Conservation (phyloP, 2,329 filamentous ascomycete genomes). For the Calonectria naviculata region DNA sequence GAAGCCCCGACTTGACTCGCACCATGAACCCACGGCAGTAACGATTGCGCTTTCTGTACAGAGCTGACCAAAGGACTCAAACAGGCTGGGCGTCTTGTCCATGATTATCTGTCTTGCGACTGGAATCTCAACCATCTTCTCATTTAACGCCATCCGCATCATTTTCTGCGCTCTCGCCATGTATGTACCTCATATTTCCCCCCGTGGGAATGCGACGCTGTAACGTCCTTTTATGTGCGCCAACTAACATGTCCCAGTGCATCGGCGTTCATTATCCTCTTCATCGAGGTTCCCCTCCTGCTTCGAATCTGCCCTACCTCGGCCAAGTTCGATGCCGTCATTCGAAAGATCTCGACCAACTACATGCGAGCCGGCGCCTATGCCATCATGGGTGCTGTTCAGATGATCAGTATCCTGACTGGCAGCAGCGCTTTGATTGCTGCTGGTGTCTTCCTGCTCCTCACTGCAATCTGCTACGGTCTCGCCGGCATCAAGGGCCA, state of each 20-base stretch:
- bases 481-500: conserved; percentile 85
- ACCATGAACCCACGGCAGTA: background rate
- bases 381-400: conserved; percentile 79
- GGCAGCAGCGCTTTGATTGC: conserved; percentile 81
- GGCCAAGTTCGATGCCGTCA: conserved; percentile 84
- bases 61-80: conserved; percentile 22
- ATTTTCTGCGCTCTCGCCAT: conserved; percentile 64
- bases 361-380: conserved; percentile 96
- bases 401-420: conserved; percentile 83
- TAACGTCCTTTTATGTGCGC: conserved; percentile 40
- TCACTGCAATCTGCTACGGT: conserved; percentile 84
- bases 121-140: conserved; percentile 76
- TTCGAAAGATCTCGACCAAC: conserved; percentile 94
- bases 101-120: conserved; percentile 78
- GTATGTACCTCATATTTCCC: conserved; percentile 51
- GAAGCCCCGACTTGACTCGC: conserved; percentile 1
- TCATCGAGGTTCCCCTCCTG: conserved; percentile 92
- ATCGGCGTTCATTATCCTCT: conserved; percentile 80
- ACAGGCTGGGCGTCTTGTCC: conserved; percentile 75
- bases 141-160: conserved; percentile 59
- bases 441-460: conserved; percentile 81
- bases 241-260: conserved; percentile 57
- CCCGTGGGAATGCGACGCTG: background rate
- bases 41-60: conserved; percentile 6
- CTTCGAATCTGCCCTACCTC: conserved; percentile 98